Conservation (phyloP, 1,284 basidiomycete genomes). For the Vanrija humicola region DNA sequence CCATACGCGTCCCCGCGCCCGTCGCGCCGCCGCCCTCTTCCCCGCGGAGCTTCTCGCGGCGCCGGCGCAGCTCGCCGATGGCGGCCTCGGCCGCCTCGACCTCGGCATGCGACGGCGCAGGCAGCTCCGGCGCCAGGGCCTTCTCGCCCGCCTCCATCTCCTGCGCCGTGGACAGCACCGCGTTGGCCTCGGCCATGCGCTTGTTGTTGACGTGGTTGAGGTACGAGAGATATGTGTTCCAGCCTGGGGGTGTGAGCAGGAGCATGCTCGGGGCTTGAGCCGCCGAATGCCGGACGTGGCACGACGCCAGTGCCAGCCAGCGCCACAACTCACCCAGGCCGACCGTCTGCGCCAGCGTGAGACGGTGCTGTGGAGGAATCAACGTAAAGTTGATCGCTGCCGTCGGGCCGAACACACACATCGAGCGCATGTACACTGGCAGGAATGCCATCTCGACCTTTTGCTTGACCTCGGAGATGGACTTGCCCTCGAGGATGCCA, state of each 20-base stretch:
- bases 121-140: conserved; percentile 6
- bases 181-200: conserved; percentile 18
- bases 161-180: conserved; percentile 18
- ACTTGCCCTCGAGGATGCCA: conserved; percentile 44
- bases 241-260: conserved; percentile 43
- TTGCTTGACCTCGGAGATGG: conserved; percentile 28
- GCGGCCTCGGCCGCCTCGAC: conserved; percentile 18
- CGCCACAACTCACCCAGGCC: conserved; percentile 57
- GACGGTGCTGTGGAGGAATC: conserved; percentile 73
- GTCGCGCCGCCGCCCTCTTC: conserved; percentile 32
- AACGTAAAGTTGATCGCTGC: conserved; percentile 77
- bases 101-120: conserved; percentile 4
- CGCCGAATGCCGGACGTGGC: neutral
- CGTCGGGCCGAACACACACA: conserved; percentile 68
- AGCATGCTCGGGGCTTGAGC: neutral
- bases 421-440: conserved; percentile 34
- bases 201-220: conserved; percentile 42
- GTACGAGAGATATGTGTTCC: conserved; percentile 55
- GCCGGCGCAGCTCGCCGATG: conserved; percentile 20
- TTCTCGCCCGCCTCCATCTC: conserved; percentile 17
- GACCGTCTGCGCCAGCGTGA: conserved; percentile 70
- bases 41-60: conserved; percentile 19
- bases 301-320: neutral
- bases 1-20: conserved; percentile 36
- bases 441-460: conserved; percentile 41